A percentile compares a stretch with the other conserved stretches of the same genome.
phyloP scores from a whole-genome alignment of 176 grass and related monocot species.

The Paspalum vaginatum region DNA sequence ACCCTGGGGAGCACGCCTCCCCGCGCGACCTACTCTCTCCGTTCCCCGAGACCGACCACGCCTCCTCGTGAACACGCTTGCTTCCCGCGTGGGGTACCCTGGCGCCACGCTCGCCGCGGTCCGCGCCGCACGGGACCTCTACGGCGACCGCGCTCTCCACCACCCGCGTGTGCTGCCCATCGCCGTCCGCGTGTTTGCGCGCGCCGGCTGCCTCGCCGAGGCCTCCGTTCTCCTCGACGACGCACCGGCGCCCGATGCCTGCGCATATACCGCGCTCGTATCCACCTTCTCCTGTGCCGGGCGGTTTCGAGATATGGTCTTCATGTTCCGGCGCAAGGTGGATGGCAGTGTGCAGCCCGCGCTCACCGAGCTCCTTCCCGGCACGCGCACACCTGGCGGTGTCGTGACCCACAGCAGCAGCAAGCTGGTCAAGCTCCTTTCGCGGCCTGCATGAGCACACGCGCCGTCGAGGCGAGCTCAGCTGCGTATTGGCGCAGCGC shows the following conservation, averaged over 20 bases:
- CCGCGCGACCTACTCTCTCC: slow-evolving; percentile 51
- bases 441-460: too few relatives aligned
- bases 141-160: slow-evolving; percentile 54
- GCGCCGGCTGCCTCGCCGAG: slow-evolving; percentile 49
- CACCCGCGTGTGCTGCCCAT: slow-evolving; percentile 51
- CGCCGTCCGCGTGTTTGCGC: slow-evolving; percentile 64
- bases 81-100: slow-evolving; percentile 41
- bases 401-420: too few relatives aligned
- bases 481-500: too few relatives aligned
- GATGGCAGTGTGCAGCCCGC: slow-evolving; percentile 58
- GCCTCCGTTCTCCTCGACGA: slow-evolving; percentile 55
- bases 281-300: slow-evolving; percentile 59
- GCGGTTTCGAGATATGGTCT: slow-evolving; percentile 62
- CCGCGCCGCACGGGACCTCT: slow-evolving; percentile 56
- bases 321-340: slow-evolving; percentile 64
- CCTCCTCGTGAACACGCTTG: slow-evolving; percentile 57
- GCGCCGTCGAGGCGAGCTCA: too few relatives aligned
- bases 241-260: slow-evolving; percentile 44
- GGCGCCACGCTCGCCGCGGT: slow-evolving; percentile 55
- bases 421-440: too few relatives aligned
- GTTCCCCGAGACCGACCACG: slow-evolving; percentile 43
- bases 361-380: too few relatives aligned
- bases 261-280: slow-evolving; percentile 73
- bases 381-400: too few relatives aligned
- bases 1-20: slow-evolving; percentile 33